Evolutionary conservation across 2,329 filamentous ascomycete genomes (phyloP).

Genomic region (Sporothrix euskadiensis): DNA sequence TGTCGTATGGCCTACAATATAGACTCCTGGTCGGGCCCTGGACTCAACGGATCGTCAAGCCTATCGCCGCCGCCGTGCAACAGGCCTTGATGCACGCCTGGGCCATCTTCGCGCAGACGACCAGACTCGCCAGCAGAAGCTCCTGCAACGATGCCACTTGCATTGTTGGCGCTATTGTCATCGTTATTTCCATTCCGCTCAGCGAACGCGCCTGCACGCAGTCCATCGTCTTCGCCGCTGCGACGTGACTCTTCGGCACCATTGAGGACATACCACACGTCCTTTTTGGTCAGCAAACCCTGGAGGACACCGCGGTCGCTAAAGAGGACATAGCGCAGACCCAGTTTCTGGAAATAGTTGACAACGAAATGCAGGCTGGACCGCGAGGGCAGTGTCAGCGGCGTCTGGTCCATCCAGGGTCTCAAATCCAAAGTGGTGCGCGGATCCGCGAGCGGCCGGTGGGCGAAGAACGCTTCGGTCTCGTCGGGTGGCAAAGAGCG

Average conservation of each 20-base stretch:
- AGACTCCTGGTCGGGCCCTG: conserved; percentile 25
- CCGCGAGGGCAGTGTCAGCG: conserved; percentile 79
- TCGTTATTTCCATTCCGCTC: background rate
- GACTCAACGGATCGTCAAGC: conserved; percentile 38
- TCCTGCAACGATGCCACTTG: background rate
- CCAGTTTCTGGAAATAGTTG: conserved; percentile 91
- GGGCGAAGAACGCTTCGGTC: conserved; percentile 77
- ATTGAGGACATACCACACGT: conserved; percentile 91
- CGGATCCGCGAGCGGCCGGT: conserved; percentile 79
- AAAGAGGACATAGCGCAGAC: conserved; percentile 86
- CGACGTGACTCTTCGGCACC: conserved; percentile 65
- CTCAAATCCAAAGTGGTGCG: conserved; percentile 78
- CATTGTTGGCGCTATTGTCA: background rate
- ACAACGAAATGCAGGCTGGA: conserved; percentile 81
- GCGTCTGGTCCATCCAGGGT: conserved; percentile 99
- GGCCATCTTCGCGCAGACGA: conserved; percentile 40
- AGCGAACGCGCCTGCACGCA: background rate
- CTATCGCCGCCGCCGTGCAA: conserved; percentile 41
- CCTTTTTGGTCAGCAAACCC: conserved; percentile 93
- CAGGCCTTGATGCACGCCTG: conserved; percentile 48
- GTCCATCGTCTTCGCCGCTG: conserved; percentile 59
- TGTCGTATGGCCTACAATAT: conserved; percentile 23
- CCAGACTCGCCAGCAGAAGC: conserved; percentile 39
- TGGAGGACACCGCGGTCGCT: conserved; percentile 77
- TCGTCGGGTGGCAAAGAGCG: conserved; percentile 66